A percentile compares a stretch with the other conserved stretches of the same genome.
phyloP scores from a whole-genome alignment of 768 basidiomycete genomes.

The Auricularia sp. region DNA sequence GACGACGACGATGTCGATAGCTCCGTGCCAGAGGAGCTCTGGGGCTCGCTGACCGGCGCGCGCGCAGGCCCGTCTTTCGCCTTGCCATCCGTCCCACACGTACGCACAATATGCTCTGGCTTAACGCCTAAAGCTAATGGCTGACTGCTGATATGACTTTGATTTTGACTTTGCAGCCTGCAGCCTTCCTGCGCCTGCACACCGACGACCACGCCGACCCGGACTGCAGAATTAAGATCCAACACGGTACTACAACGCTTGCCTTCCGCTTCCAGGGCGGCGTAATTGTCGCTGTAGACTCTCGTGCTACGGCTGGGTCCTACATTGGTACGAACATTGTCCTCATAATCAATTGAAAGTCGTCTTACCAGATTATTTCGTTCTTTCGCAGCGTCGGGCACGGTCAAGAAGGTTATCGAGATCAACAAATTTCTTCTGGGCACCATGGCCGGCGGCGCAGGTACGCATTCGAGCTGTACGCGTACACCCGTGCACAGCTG shows the following conservation, averaged over 20 bases:
- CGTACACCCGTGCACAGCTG: not conserved
- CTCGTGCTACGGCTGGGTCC: slow-evolving; percentile 91
- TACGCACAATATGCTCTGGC: slow-evolving; percentile 29
- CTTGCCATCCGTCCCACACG: slow-evolving; percentile 67
- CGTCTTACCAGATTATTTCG: slow-evolving; percentile 1
- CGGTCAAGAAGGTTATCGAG: slow-evolving; percentile 99
- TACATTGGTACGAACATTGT: slow-evolving; percentile 66
- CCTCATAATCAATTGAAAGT: not conserved
- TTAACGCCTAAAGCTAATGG: not conserved
- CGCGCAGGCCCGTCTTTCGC: slow-evolving; percentile 69
- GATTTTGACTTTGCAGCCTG: slow-evolving; percentile 46
- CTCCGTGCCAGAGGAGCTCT: slow-evolving; percentile 55
- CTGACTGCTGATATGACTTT: not conserved
- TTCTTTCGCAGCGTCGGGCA: slow-evolving; percentile 66
- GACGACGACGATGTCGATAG: slow-evolving; percentile 48
- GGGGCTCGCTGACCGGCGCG: slow-evolving; percentile 80
- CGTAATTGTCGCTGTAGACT: slow-evolving; percentile 99
- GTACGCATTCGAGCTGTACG: slow-evolving; percentile 32
- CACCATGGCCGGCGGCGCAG: slow-evolving; percentile 99
- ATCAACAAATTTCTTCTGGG: slow-evolving; percentile 98
- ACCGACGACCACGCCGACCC: slow-evolving; percentile 95
- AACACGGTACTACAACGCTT: slow-evolving; percentile 96
- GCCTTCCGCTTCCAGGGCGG: slow-evolving; percentile 96
- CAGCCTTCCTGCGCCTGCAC: slow-evolving; percentile 82
- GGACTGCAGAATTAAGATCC: slow-evolving; percentile 91